Percentiles rank a stretch among this genome's conserved stretches.
Conservation (phyloP, 306 rosid genomes). For the Senna tora region DNA sequence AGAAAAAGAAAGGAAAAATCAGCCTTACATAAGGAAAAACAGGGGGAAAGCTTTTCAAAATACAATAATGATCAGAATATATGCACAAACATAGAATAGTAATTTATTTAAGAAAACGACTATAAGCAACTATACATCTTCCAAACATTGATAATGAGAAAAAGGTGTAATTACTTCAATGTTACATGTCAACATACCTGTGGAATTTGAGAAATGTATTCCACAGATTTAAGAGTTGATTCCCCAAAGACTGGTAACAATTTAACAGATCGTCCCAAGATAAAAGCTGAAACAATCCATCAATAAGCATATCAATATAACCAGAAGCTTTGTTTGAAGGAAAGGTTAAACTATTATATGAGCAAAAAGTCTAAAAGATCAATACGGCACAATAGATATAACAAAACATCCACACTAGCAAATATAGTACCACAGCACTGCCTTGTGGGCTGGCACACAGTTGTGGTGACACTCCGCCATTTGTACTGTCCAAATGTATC, state of each 20-base stretch:
- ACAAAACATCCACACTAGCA: slow-evolving; percentile 29
- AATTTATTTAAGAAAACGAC: not conserved
- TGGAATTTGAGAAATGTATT: slow-evolving; percentile 78
- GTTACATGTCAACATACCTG: slow-evolving; percentile 53
- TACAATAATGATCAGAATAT: slow-evolving; percentile 28
- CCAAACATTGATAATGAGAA: slow-evolving; percentile 21
- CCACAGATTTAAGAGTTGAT: slow-evolving; percentile 70
- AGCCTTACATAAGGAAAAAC: slow-evolving; percentile 2
- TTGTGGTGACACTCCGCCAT: slow-evolving; percentile 42
- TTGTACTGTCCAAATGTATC: slow-evolving; percentile 39
- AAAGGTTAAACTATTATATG: slow-evolving; percentile 12
- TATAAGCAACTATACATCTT: not conserved
- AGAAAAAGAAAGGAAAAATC: slow-evolving; percentile 17
- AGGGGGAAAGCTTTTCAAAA: slow-evolving; percentile 6
- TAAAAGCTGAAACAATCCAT: slow-evolving; percentile 43
- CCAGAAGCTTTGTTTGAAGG: slow-evolving; percentile 43
- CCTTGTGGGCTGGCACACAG: slow-evolving; percentile 49
- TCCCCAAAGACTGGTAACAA: slow-evolving; percentile 62
- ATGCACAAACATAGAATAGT: not conserved
- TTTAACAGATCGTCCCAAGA: slow-evolving; percentile 54
- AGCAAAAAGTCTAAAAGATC: slow-evolving; percentile 27
- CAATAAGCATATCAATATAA: slow-evolving; percentile 36
- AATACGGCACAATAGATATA: slow-evolving; percentile 37
- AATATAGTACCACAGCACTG: slow-evolving; percentile 63
- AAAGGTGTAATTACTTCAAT: slow-evolving; percentile 27